Evolutionary conservation across 2,329 filamentous ascomycete species (phyloP).

Genomic region (Didymosphaeria variabile): DNA sequence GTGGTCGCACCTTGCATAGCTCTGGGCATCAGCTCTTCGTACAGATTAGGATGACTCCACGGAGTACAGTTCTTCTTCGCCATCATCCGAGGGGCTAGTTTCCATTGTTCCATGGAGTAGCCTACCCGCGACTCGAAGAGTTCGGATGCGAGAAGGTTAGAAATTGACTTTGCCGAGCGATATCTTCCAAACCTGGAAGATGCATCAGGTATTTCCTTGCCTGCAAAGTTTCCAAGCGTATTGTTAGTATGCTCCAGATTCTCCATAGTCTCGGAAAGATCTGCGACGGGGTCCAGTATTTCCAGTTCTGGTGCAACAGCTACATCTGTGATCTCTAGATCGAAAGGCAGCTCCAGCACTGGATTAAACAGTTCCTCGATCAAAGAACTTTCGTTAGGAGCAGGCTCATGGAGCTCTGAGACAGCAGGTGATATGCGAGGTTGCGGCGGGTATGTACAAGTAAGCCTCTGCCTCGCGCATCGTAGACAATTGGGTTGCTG

Average conservation of each 20-base stretch:
- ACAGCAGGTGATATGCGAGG: conserved; percentile 13
- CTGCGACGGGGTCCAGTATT: conserved; percentile 26
- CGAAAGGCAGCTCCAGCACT: conserved; percentile 10
- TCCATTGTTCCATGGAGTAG: conserved; percentile 40
- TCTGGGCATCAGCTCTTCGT: conserved; percentile 61
- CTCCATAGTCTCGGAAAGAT: conserved; percentile 20
- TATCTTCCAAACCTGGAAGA: neutral
- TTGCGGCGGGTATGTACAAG: conserved; percentile 56
- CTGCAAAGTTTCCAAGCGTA: conserved; percentile 60
- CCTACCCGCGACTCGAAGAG: conserved; percentile 34
- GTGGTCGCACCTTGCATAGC: conserved; percentile 57
- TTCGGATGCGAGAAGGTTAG: conserved; percentile 26
- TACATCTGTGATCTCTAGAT: conserved; percentile 4
- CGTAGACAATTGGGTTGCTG: conserved; percentile 62
- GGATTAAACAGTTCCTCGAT: conserved; percentile 6
- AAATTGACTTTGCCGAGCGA: conserved; percentile 18
- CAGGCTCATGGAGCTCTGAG: conserved; percentile 15
- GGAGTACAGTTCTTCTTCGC: conserved; percentile 60
- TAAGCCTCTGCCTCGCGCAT: conserved; percentile 59
- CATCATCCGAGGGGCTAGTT: conserved; percentile 50
- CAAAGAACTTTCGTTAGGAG: conserved; percentile 20
- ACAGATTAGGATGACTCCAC: conserved; percentile 64
- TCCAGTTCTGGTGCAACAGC: conserved; percentile 15
- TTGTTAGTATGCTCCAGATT: conserved; percentile 48
- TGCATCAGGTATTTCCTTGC: conserved; percentile 16